A percentile compares a stretch with the other conserved stretches of the same genome.
These are phyloP conservation scores for Aspergillus pseudoglaucus DNA, from an alignment of 2,329 filamentous ascomycete genomes.

Conservation along the genomic window DNA sequence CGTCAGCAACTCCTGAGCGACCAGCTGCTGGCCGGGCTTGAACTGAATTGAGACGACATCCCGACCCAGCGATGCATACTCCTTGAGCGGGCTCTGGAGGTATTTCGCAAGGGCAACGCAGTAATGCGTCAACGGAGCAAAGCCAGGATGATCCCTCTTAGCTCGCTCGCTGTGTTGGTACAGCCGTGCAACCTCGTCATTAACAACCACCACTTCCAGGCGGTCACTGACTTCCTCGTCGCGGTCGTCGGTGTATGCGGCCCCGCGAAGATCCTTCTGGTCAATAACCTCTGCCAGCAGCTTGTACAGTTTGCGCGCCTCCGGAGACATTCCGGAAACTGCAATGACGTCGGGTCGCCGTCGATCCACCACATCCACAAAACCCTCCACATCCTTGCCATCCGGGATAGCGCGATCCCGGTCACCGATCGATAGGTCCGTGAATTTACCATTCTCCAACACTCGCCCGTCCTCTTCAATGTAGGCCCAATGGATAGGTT, in stretches of 20 bases:
- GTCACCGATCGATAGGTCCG: slow-evolving; percentile 63
- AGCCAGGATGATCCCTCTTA: slow-evolving; percentile 69
- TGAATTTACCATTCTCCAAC: slow-evolving; percentile 80
- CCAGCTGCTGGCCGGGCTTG: slow-evolving; percentile 80
- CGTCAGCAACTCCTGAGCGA: slow-evolving; percentile 79
- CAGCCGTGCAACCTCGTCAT: slow-evolving; percentile 93
- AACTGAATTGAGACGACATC: slow-evolving; percentile 83
- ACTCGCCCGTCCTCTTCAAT: slow-evolving; percentile 89
- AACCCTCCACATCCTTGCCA: slow-evolving; percentile 58
- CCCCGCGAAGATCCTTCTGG: slow-evolving; percentile 68
- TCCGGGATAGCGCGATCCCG: slow-evolving; percentile 61
- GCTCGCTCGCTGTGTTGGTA: slow-evolving; percentile 88
- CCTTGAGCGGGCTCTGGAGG: slow-evolving; percentile 90
- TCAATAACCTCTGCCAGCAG: slow-evolving; percentile 73
- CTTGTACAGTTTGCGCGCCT: slow-evolving; percentile 75
- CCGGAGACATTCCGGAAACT: slow-evolving; percentile 80
- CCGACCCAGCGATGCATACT: slow-evolving; percentile 87
- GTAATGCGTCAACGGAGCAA: slow-evolving; percentile 75
- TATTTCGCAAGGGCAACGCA: slow-evolving; percentile 85
- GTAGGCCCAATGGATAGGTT: slow-evolving; percentile 85
- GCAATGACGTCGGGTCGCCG: slow-evolving; percentile 85
- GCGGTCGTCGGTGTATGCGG: slow-evolving; percentile 78
- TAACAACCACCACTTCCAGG: slow-evolving; percentile 83
- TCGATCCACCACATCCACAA: slow-evolving; percentile 72
- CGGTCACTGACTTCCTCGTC: slow-evolving; percentile 69